phyloP scores from a whole-genome alignment of 257 asterid species.

The Striga asiatica region DNA sequence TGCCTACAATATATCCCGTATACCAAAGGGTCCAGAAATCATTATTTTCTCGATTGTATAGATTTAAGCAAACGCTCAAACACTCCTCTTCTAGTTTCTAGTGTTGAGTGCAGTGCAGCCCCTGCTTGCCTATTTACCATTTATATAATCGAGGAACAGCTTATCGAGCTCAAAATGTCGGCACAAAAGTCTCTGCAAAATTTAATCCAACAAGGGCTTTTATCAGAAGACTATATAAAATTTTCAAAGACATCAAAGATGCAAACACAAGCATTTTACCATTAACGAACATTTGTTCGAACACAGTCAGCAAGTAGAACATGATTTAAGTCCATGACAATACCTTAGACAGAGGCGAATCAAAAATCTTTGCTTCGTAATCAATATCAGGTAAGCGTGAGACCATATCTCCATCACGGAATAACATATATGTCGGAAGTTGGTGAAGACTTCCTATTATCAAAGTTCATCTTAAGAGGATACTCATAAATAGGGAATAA shows the following conservation, averaged over 20 bases:
- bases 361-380: conserved; percentile 40
- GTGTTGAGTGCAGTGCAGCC: no score
- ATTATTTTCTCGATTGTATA: no score
- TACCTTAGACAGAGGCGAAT: conserved; percentile 70
- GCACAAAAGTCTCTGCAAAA: conserved; percentile 68
- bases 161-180: conserved; percentile 87
- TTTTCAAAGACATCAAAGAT: neutral
- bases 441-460: conserved; percentile 29
- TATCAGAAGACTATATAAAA: conserved; percentile 4
- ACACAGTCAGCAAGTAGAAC: neutral
- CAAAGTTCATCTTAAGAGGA: no score
- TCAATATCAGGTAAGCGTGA: conserved; percentile 57
- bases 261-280: neutral
- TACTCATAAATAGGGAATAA: neutral
- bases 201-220: conserved; percentile 4
- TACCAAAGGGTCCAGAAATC: no score
- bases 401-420: conserved; percentile 55
- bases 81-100: no score
- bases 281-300: neutral
- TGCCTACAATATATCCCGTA: no score
- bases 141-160: conserved; percentile 65
- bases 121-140: conserved; percentile 57
- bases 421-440: conserved; percentile 63
- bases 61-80: no score
- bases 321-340: neutral